Percentiles rank a stretch among this genome's conserved stretches.
phyloP scores from a whole-genome alignment of 129 eudicot species.

The Helianthus annuus region DNA sequence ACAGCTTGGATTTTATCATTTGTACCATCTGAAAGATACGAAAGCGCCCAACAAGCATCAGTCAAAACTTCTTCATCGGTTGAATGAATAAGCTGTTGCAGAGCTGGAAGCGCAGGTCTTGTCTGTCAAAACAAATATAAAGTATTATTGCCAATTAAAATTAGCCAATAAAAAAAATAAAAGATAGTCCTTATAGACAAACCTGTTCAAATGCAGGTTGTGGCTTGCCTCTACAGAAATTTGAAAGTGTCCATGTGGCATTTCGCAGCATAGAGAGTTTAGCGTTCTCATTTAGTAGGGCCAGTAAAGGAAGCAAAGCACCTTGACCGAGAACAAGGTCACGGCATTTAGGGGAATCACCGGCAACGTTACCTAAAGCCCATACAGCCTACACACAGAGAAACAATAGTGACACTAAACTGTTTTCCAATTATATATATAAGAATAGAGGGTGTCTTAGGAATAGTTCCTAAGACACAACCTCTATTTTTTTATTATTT shows the following conservation, averaged over 20 bases:
- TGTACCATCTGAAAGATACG: constrained; percentile 75
- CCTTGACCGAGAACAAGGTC: constrained; percentile 72
- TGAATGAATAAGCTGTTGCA: constrained; percentile 67
- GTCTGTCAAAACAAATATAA: constrained; percentile 44
- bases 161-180: not conserved
- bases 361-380: constrained; percentile 92
- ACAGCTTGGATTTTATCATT: constrained; percentile 77
- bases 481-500: too few species aligned
- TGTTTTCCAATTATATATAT: not conserved
- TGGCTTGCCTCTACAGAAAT: constrained; percentile 86
- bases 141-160: not conserved
- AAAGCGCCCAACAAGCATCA: constrained; percentile 80
- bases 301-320: constrained; percentile 63
- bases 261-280: constrained; percentile 83
- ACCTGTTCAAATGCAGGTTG: constrained; percentile 85
- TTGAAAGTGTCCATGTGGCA: constrained; percentile 87
- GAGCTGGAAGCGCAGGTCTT: constrained; percentile 78
- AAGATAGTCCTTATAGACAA: constrained; percentile 5
- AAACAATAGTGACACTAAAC: constrained; percentile 1
- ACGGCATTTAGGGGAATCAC: constrained; percentile 84
- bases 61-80: constrained; percentile 80
- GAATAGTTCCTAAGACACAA: too few species aligned
- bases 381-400: constrained; percentile 60
- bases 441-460: too few species aligned
- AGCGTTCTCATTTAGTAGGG: constrained; percentile 70